Evolutionary conservation across 345 rosid species (phyloP), one percentile per base, ranked within the genome.

Genomic region (Gossypium anomalum): DNA sequence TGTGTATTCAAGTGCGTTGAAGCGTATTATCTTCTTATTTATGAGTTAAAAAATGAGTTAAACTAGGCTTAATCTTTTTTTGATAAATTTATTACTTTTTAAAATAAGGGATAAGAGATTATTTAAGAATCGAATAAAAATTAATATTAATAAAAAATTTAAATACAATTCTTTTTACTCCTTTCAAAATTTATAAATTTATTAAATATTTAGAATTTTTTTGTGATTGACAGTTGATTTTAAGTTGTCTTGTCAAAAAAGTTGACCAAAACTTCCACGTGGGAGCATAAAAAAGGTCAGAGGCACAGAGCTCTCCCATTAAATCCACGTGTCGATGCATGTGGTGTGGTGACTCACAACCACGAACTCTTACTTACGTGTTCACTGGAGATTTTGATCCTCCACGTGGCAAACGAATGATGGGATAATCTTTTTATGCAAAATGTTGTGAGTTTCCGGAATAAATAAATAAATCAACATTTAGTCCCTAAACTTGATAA

Each of bases 1-100:
- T 4, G 0, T 34, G 0, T 0, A 34, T 34, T 34, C 4, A 4
- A 34, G 0, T 34, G 0, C 1, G 1, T 4, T 34, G 0, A 34
- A 34, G 0, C 1, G 6, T 34, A 0, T 4, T 34, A 34, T 5
- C 1, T 0, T 34, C 0, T 0, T 5, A 5, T 34, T 5, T 34
- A 34, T 34, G 0, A 5, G 0, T 5, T 34, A 5, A 0, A 0
- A 6, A 34, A 34, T 34, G 1, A 34, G 3, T 29, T 29, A 29
- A 29, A 29, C 34, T 0, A 29, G 0, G 5, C 5, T 27, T 27
- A 27, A 29, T 0, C 0, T 0, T 29, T 29, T 29, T 34, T 29
- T 29, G 0, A 29, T 29, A 4, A 29, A 29, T 29, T 29, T 29
- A 29, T 29, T 29, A 29, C 5, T 29, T 29, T 29, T 34, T 34